Evolutionary conservation across 1,284 basidiomycete species (phyloP), one percentile per base, ranked within the genome.

Genomic region (Porodaedalea pini): DNA sequence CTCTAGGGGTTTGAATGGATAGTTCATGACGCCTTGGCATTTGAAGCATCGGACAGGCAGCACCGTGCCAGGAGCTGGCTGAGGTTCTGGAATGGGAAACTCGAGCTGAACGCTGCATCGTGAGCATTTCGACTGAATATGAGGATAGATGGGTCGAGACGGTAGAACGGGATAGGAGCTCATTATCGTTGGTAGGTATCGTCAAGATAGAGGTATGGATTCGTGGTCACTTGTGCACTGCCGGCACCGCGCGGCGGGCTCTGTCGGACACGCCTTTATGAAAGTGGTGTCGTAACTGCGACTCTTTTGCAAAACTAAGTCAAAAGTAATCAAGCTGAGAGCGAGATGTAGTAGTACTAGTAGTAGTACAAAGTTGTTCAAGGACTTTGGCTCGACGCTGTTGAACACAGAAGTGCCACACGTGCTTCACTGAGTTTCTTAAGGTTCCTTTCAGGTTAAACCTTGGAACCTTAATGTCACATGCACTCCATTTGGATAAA

Each of bases 21-120:
- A 85, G 34, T 76, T 75, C 61, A 85, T 76, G 49, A 82, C 69
- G 2, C 73, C 70, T 59, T 79, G 74, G 68, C 88, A 94, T 59
- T 76, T 73, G 66, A 78, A 85, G 68, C 92, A 94, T 63, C 82
- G 80, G 44, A 94, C 74, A 62, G 82, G 80, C 1, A 93, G 79
- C 2, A 84, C 68, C 0, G 85, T 83, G 40, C 84, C 82, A 17
- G 80, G 78, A 1, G 83, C 77, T 13, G 89, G 85, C 23, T 74
- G 72, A 0, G 89, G 85, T 1, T 72, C 74, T 0, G 90, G 91
- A 1, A 88, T 75, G 1, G 84, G 78, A 67, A 93, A 94, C 67
- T 94, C 92, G 44, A 94, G 75, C 5, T 74, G 73, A 0, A 77
- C 68, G 15, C 75, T 74, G 70, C 92, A 95, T 61, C 75, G 68